These are phyloP conservation scores for Schizophyllum amplum DNA, from an alignment of 1,284 basidiomycete genomes.

Conservation along the genomic window DNA sequence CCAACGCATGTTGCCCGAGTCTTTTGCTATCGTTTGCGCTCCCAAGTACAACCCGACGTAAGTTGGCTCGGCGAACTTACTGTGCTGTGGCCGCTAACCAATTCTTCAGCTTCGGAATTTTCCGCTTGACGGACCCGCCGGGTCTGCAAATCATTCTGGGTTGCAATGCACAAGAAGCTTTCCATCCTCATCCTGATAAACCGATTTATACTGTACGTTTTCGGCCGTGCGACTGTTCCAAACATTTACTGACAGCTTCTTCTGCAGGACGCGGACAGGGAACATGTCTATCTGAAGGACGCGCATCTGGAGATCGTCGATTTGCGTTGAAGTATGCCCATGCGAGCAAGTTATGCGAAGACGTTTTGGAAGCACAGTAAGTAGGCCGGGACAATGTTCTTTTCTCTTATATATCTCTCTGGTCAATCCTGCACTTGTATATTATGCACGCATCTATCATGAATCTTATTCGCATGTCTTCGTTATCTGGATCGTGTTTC, in stretches of 20 bases:
- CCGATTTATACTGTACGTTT: slow-evolving; percentile 75
- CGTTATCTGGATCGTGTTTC: neutral
- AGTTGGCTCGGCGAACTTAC: slow-evolving; percentile 16
- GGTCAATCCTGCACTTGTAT: neutral
- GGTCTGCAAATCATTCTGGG: slow-evolving; percentile 64
- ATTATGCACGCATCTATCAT: neutral
- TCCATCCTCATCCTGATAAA: slow-evolving; percentile 76
- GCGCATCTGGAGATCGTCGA: slow-evolving; percentile 66
- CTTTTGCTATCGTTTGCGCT: slow-evolving; percentile 86
- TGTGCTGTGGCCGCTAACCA: neutral
- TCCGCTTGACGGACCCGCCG: slow-evolving; percentile 79
- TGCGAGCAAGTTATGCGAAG: too few relatives aligned
- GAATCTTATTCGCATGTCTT: neutral
- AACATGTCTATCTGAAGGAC: slow-evolving; percentile 73
- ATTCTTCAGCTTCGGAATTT: slow-evolving; percentile 66
- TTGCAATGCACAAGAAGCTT: slow-evolving; percentile 65
- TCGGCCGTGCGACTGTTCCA: neutral
- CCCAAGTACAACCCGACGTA: slow-evolving; percentile 73
- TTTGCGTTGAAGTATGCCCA: slow-evolving; percentile 29
- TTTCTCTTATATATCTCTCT: neutral
- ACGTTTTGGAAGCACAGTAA: too few relatives aligned
- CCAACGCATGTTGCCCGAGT: slow-evolving; percentile 82
- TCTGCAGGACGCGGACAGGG: slow-evolving; percentile 64
- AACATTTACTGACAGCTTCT: neutral
- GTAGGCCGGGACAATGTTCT: neutral